Evolutionary conservation across 371 early-diverging fungal genomes (phyloP).

Genomic region (Lichtheimia hyalospora): DNA sequence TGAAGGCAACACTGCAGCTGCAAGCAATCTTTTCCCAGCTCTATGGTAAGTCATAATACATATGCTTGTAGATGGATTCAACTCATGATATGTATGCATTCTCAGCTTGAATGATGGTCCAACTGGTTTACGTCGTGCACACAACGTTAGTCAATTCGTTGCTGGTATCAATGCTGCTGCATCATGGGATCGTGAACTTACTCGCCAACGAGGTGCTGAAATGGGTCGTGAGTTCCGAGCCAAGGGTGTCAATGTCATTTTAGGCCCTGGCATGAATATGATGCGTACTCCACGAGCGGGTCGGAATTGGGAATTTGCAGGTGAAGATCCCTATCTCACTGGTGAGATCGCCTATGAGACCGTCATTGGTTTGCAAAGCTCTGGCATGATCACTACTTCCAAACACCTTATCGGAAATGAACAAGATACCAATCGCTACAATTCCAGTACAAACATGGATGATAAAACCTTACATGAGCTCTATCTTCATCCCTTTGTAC

Average conservation of each 20-base stretch:
- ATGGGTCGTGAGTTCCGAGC: constrained; percentile 49
- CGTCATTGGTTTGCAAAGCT: constrained; percentile 25
- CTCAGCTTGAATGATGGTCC: constrained; percentile 50
- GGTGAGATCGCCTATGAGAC: constrained; percentile 19
- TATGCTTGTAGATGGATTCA: too few relatives aligned
- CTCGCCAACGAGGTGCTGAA: constrained; percentile 33
- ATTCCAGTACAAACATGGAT: background rate
- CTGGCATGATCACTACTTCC: constrained; percentile 41
- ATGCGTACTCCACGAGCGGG: constrained; percentile 42
- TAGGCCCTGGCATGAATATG: constrained; percentile 29
- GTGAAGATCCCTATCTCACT: constrained; percentile 49
- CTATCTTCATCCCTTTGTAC: constrained; percentile 50
- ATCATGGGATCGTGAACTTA: constrained; percentile 39
- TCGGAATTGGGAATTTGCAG: constrained; percentile 45
- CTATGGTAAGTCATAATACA: background rate
- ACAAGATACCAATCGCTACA: constrained; percentile 41
- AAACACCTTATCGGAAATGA: constrained; percentile 55
- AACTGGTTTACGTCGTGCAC: constrained; percentile 45
- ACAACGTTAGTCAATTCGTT: constrained; percentile 38
- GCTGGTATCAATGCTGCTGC: constrained; percentile 50
- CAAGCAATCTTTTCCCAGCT: background rate
- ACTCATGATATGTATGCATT: constrained; percentile 4
- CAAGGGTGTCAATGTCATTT: constrained; percentile 43
- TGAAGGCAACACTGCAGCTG: constrained; percentile 7
- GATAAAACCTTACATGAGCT: constrained; percentile 41